Evolutionary conservation across 129 eudicot species (phyloP), one percentile per base, ranked within the genome.

Genomic region (Saposhnikovia divaricata): DNA sequence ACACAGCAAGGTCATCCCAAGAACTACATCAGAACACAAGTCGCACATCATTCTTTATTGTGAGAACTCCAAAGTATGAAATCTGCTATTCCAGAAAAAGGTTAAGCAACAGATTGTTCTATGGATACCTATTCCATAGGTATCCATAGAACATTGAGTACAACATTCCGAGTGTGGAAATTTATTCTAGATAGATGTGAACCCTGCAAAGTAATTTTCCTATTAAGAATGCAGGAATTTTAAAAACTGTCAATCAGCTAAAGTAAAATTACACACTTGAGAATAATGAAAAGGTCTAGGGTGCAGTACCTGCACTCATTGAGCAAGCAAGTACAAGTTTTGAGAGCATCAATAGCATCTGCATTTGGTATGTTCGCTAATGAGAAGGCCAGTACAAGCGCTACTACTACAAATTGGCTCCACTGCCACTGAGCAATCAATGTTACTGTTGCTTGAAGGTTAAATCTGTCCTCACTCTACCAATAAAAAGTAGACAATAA

Each of bases 321-420:
- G 50, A 94, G 85, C 74, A 94, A 88, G 85, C 98, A 94, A 79
- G 93, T 34, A 89, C 93, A 90, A 61, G 93, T 88, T 86, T 91
- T 91, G 25, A 94, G 90, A 77, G 98, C 96, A 85, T 94, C 98
- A 70, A 90, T 96, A 51, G 98, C 98, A 51, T 90, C 89, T 72
- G 92, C 98, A 23, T 73, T 83, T 45, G 98, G 95, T 84, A 82
- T 76, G 51, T 87, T 73, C 21, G 89, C 63, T 65, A 94, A 86
- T 28, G 91, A 80, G 77, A 86, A 87, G 73, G 89, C 85, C 80
- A 91, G 50, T 83, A 91, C 78, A 18, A 89, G 46, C n/a, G 97
- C 90, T 71, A 91, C 79, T 79, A 87, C 85, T 23, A 82, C 37
- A 34, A 82, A 80, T 80, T 88, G 90, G 71, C 83, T 84, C 96